Percentiles rank a stretch among this genome's conserved stretches.
These are phyloP conservation scores for Epichloe gansuensis DNA, from an alignment of 2,329 filamentous ascomycete genomes.

Conservation along the genomic window DNA sequence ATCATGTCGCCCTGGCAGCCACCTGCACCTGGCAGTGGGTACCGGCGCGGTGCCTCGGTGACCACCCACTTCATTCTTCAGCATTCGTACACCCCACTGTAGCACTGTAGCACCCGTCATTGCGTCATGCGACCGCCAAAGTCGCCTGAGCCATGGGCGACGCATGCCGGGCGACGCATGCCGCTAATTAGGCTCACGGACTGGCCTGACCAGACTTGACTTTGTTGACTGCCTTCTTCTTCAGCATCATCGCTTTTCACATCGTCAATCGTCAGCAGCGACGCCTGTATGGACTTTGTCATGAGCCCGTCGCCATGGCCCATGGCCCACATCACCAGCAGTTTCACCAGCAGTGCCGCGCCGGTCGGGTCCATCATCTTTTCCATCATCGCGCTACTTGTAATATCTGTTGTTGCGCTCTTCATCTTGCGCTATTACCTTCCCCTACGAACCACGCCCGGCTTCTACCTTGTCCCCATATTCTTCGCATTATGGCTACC, in stretches of 20 bases:
- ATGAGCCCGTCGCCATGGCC: slow-evolving; percentile 30
- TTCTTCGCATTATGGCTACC: slow-evolving; percentile 94
- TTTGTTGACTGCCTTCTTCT: background rate
- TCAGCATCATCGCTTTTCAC: background rate
- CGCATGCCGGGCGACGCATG: background rate
- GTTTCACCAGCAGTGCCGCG: slow-evolving; percentile 37
- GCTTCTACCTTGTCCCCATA: slow-evolving; percentile 79
- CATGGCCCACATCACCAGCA: slow-evolving; percentile 39
- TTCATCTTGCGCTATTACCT: slow-evolving; percentile 82
- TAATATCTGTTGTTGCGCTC: slow-evolving; percentile 65
- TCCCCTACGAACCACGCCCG: slow-evolving; percentile 78
- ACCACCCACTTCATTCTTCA: background rate
- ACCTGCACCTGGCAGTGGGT: background rate
- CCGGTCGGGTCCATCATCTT: slow-evolving; percentile 73
- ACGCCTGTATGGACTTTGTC: slow-evolving; percentile 15
- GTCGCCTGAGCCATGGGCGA: background rate
- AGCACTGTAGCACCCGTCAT: background rate
- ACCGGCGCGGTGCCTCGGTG: background rate
- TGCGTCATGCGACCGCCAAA: slow-evolving; percentile 8
- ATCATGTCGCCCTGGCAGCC: slow-evolving; percentile 6
- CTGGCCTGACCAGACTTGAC: too few species aligned
- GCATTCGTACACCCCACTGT: background rate
- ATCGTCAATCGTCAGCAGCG: background rate
- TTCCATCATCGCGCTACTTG: slow-evolving; percentile 55
- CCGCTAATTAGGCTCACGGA: background rate